Evolutionary conservation across 441 rosid species (phyloP).

Genomic region (Arabidopsis lyrata): DNA sequence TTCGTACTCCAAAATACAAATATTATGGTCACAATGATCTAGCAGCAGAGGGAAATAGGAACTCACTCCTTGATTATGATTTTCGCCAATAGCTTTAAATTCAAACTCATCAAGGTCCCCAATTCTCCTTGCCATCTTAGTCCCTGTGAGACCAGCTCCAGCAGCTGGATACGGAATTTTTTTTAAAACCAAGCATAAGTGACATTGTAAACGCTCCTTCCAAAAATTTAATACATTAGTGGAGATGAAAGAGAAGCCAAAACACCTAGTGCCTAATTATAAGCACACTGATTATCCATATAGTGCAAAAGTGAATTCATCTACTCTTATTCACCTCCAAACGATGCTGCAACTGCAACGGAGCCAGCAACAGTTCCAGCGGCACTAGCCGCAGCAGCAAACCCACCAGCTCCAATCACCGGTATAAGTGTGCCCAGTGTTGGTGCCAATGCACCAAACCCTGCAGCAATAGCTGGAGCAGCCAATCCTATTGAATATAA

Average conservation of each 20-base stretch:
- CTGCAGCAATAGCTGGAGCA: slow-evolving; percentile 97
- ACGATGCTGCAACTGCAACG: slow-evolving; percentile 95
- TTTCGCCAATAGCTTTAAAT: slow-evolving; percentile 79
- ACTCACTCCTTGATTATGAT: slow-evolving; percentile 90
- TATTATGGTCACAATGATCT: slow-evolving; percentile 8
- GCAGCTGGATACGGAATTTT: slow-evolving; percentile 61
- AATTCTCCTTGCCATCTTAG: slow-evolving; percentile 93
- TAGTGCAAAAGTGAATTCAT: slow-evolving; percentile 29
- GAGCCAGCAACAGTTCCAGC: slow-evolving; percentile 98
- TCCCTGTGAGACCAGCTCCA: slow-evolving; percentile 98
- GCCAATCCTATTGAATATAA: slow-evolving; percentile 72
- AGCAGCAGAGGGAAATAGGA: slow-evolving; percentile 19
- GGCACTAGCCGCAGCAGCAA: slow-evolving; percentile 97
- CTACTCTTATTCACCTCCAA: slow-evolving; percentile 79
- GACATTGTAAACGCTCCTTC: not conserved
- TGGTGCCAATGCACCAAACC: slow-evolving; percentile 94
- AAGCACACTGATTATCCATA: slow-evolving; percentile 24
- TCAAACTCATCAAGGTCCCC: slow-evolving; percentile 91
- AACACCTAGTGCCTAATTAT: slow-evolving; percentile 30
- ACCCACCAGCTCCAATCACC: slow-evolving; percentile 91
- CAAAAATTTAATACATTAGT: slow-evolving; percentile 1
- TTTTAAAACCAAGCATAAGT: slow-evolving; percentile 24
- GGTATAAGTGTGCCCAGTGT: slow-evolving; percentile 89
- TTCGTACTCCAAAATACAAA: slow-evolving; percentile 14
- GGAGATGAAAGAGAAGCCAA: slow-evolving; percentile 36